Conservation (phyloP, 371 early-diverging fungal genomes). For the Syncephalastrum sp. region DNA sequence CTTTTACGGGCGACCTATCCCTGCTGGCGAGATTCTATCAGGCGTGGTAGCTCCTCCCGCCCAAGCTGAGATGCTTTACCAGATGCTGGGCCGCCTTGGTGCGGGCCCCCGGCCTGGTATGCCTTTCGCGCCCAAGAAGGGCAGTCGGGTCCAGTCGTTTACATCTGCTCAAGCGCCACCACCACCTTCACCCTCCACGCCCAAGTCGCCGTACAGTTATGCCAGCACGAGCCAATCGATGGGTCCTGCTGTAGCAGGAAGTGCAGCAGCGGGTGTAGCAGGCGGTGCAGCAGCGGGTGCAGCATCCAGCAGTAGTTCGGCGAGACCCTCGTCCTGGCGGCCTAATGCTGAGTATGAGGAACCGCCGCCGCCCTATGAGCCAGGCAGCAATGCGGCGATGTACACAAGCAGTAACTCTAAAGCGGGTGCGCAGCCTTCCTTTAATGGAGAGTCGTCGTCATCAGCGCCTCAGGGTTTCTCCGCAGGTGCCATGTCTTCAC, state of each 20-base stretch:
- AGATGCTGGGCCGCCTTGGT: conserved; percentile 26
- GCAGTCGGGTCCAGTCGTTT: background rate
- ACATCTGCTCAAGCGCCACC: conserved; percentile 12
- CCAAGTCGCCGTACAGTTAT: background rate
- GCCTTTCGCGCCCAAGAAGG: conserved; percentile 18
- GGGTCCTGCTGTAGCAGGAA: conserved; percentile 1
- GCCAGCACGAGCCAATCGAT: too few species aligned
- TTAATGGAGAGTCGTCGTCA: too few species aligned
- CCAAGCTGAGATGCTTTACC: conserved; percentile 28
- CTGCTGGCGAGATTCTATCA: conserved; percentile 35
- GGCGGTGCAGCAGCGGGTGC: conserved; percentile 5
- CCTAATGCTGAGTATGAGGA: too few species aligned
- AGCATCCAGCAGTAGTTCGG: too few species aligned
- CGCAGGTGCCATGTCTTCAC: background rate
- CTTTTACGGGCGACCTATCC: conserved; percentile 34
- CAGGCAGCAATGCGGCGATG: too few species aligned
- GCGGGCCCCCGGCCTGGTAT: conserved; percentile 28
- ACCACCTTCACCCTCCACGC: conserved; percentile 16
- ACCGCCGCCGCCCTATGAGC: too few species aligned
- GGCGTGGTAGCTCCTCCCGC: conserved; percentile 24
- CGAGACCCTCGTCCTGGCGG: too few species aligned
- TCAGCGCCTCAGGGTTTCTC: too few species aligned
- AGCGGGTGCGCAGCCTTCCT: too few species aligned
- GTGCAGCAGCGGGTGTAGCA: too few species aligned
- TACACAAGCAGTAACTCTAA: too few species aligned